Evolutionary conservation across 2,329 filamentous ascomycete species (phyloP).

Genomic region (Chrysoporthe austroafricana): DNA sequence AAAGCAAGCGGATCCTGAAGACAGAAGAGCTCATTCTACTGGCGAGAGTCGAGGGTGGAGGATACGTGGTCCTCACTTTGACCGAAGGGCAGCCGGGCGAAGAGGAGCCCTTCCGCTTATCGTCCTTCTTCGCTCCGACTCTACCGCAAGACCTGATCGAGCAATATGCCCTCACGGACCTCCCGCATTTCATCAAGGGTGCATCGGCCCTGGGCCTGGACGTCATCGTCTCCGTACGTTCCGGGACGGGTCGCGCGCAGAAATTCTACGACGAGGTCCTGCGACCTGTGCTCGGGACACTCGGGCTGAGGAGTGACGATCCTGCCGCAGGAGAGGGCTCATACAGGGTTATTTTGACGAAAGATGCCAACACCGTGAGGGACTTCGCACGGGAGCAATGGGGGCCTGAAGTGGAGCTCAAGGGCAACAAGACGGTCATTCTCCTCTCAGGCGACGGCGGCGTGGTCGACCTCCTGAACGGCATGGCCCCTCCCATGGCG

Average conservation of each 20-base stretch:
- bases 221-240: conserved; percentile 69
- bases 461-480: conserved; percentile 80
- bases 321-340: conserved; percentile 26
- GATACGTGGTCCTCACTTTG: conserved; percentile 45
- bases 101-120: conserved; percentile 34
- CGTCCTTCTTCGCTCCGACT: conserved; percentile 36
- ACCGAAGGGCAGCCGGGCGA: conserved; percentile 38
- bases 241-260: conserved; percentile 63
- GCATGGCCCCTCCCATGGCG: conserved; percentile 40
- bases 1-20: conserved; percentile 29
- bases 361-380: conserved; percentile 64
- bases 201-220: conserved; percentile 48
- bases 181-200: conserved; percentile 41
- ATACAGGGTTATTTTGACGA: conserved; percentile 65
- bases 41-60: conserved; percentile 16
- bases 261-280: conserved; percentile 60
- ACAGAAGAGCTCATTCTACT: conserved; percentile 40
- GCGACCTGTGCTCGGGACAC: conserved; percentile 54
- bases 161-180: conserved; percentile 40
- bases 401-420: conserved; percentile 46
- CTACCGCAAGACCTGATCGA: conserved; percentile 44
- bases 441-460: conserved; percentile 89
- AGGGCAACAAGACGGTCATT: conserved; percentile 63
- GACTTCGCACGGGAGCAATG: conserved; percentile 58
- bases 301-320: conserved; percentile 42